A percentile compares a stretch with the other conserved stretches of the same genome.
Conservation (phyloP, 2,329 filamentous ascomycete species). For the Penicillium sp. region DNA sequence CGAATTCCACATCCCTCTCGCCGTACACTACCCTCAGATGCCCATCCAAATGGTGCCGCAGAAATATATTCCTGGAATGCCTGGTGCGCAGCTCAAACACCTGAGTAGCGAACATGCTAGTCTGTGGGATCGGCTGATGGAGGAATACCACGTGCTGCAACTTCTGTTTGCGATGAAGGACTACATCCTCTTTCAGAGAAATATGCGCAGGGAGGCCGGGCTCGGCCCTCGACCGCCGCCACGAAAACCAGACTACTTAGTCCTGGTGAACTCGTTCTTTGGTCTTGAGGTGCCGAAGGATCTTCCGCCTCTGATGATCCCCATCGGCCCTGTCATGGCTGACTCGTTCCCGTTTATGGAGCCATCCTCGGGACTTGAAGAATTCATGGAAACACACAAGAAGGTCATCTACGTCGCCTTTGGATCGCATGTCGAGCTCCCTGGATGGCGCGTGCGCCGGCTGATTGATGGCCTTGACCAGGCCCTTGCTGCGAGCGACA, state of each 20-base stretch:
- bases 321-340: conserved; percentile 49
- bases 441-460: conserved; percentile 30
- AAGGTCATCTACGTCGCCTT: conserved; percentile 49
- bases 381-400: conserved; percentile 39
- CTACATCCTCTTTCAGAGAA: not conserved
- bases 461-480: conserved; percentile 38
- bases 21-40: not conserved
- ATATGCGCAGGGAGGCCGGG: not conserved
- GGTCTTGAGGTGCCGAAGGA: conserved; percentile 51
- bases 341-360: conserved; percentile 42
- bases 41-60: not conserved
- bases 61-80: not conserved
- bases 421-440: conserved; percentile 48
- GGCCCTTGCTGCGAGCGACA: conserved; percentile 26
- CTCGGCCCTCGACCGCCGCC: not conserved
- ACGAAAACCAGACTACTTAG: conserved; percentile 49
- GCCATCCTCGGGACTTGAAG: conserved; percentile 10
- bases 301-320: conserved; percentile 45
- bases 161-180: not conserved
- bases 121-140: not conserved
- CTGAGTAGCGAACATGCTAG: not conserved
- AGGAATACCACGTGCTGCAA: not conserved
- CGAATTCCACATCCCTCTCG: not conserved
- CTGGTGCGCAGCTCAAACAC: not conserved
- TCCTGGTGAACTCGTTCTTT: conserved; percentile 53